phyloP scores from a whole-genome alignment of 2,329 filamentous ascomycete genomes.

The Cladophialophora yegresii region DNA sequence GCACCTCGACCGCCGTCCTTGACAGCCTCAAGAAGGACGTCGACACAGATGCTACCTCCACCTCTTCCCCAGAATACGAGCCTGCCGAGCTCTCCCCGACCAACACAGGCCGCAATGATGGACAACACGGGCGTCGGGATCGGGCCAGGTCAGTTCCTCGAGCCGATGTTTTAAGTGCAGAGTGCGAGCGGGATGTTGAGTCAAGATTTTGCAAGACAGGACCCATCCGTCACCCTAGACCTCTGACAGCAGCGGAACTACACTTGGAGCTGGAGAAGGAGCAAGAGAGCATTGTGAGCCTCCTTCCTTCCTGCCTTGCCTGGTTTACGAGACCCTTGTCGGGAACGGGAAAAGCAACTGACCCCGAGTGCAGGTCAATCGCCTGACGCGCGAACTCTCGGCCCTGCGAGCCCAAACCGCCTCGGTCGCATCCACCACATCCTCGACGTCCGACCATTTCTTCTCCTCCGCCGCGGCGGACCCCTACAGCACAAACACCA shows the following conservation, averaged over 20 bases:
- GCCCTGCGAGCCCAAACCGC: slow-evolving; percentile 72
- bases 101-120: slow-evolving; percentile 29
- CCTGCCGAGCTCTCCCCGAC: slow-evolving; percentile 37
- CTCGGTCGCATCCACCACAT: slow-evolving; percentile 62
- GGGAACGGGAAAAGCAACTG: not conserved
- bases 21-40: slow-evolving; percentile 48
- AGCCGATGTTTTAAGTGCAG: not conserved
- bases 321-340: not conserved
- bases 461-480: slow-evolving; percentile 38
- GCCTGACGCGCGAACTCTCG: slow-evolving; percentile 83
- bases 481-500: slow-evolving; percentile 43
- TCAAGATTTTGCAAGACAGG: slow-evolving; percentile 48
- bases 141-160: slow-evolving; percentile 47
- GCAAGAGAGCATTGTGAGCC: slow-evolving; percentile 82
- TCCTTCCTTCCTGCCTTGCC: slow-evolving; percentile 28
- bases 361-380: slow-evolving; percentile 79
- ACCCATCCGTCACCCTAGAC: slow-evolving; percentile 81
- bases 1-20: slow-evolving; percentile 20
- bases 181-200: not conserved
- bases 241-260: slow-evolving; percentile 83
- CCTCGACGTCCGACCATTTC: slow-evolving; percentile 56
- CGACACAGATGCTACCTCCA: slow-evolving; percentile 52
- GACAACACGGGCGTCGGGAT: slow-evolving; percentile 45
- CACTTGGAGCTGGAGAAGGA: slow-evolving; percentile 91
- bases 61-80: slow-evolving; percentile 40